Conservation (phyloP, 1,139 yeast genomes). For the Saccharomycopsis hybrid region DNA sequence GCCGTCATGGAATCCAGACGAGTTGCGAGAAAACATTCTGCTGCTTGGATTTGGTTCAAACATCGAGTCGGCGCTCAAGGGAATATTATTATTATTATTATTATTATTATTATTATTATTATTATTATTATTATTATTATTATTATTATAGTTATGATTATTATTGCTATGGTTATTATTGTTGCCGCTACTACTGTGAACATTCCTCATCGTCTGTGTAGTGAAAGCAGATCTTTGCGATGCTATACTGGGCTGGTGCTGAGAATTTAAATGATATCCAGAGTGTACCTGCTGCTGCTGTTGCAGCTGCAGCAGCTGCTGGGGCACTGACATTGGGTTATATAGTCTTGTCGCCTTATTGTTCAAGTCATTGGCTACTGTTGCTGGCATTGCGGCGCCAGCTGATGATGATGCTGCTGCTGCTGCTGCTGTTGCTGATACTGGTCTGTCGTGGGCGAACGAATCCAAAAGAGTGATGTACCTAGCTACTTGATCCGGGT, state of each 20-base stretch:
- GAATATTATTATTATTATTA: not conserved
- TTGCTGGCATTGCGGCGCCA: not conserved
- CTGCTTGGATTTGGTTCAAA: not conserved
- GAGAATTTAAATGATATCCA: not conserved
- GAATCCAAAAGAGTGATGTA: constrained; percentile 35
- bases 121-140: no score
- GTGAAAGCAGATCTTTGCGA: no score
- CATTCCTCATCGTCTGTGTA: no score
- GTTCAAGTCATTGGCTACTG: not conserved
- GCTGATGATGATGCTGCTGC: not conserved
- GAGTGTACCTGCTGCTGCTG: not conserved
- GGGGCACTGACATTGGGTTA: not conserved
- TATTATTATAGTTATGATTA: no score
- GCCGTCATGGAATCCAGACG: constrained; percentile 23
- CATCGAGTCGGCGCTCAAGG: not conserved
- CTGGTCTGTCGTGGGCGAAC: constrained; percentile 17
- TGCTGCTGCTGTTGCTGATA: constrained; percentile 2
- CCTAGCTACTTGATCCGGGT: constrained; percentile 33
- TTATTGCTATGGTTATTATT: no score
- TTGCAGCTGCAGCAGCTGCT: not conserved
- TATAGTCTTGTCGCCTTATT: not conserved
- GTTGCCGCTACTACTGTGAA: no score
- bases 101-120: no score
- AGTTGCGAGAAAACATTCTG: constrained; percentile 16
- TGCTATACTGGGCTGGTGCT: not conserved